Base-by-base conservation (phyloP, 345 rosid genomes). In the Brassica nigra region DNA sequence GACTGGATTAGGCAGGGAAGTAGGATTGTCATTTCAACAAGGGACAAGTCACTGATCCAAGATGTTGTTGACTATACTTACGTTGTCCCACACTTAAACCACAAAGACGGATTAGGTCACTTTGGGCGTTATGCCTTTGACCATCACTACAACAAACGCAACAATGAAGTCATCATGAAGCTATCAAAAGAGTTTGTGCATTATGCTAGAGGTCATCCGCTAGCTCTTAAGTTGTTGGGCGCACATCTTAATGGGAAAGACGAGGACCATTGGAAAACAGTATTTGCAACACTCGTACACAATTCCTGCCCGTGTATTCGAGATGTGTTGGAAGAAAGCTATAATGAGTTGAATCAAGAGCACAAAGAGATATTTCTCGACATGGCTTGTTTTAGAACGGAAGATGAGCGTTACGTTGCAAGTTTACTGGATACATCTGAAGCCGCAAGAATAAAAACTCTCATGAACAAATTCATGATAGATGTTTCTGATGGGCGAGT, bases 191-290 rank as follows among this genome's bases (percentile, higher is more conserved):
- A 11, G 7, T 62, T 79, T 14, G 71, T 79, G n/a, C 11, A 8
- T 28, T 71, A 76, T 37, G 77, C 64, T 9, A 5, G 75, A 28
- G 86, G 89, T 0, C 42, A 81, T 11, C 89, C 85, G 9, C 39
- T 87, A 16, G 74, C 78, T 36, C 82, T 87, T 6, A 47, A 75
- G 72, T 62, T 81, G 29, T 18, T 85, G 34, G 85, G 85, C 10
- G 31, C 42, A 0, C 71, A 37, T 27, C 74, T 85, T 9, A 8
- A 15, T 3, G 66, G 31, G 29, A 71, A 66, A 52, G 1, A 4
- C 4, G 8, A 8, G 30, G 14, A 0, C 1, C 4, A 52, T 9
- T 82, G 85, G 89, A 54, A 75, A 73, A 12, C 54, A 47, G 4
- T 12, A 44, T 14, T 47, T 5, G 54, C 6, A 47, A 47, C 54